These are phyloP conservation scores for Vitis amurensis DNA, from an alignment of 164 flowering plant species.

Conservation along the genomic window DNA sequence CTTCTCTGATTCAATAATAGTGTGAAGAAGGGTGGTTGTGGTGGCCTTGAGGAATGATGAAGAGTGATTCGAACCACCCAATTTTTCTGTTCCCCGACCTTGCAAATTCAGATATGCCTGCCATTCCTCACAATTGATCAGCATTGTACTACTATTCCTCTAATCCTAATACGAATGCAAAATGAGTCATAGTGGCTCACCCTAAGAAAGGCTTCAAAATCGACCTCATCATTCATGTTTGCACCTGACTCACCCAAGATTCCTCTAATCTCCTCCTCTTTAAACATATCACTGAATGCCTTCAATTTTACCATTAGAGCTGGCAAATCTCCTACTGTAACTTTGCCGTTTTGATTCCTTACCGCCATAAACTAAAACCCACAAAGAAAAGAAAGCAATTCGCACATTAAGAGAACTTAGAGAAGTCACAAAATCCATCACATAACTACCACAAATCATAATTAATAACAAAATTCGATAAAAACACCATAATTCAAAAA, in stretches of 20 bases:
- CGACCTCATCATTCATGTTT: slow-evolving; percentile 52
- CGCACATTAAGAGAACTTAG: neutral
- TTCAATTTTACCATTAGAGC: slow-evolving; percentile 62
- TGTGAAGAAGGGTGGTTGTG: slow-evolving; percentile 77
- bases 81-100: slow-evolving; percentile 51
- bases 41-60: slow-evolving; percentile 80
- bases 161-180: too few species aligned
- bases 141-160: neutral
- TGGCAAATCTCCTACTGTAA: slow-evolving; percentile 68
- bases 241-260: slow-evolving; percentile 48
- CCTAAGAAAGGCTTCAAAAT: slow-evolving; percentile 78
- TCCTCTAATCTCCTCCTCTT: slow-evolving; percentile 58
- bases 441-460: neutral
- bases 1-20: slow-evolving; percentile 80
- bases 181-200: slow-evolving; percentile 31
- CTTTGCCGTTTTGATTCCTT: slow-evolving; percentile 47
- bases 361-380: slow-evolving; percentile 44
- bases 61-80: slow-evolving; percentile 52
- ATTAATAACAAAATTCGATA: neutral
- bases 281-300: slow-evolving; percentile 40
- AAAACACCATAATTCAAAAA: neutral
- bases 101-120: slow-evolving; percentile 72
- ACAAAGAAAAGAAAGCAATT: neutral
- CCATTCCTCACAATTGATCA: slow-evolving; percentile 7
- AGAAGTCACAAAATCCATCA: neutral